Evolutionary conservation across 1,284 basidiomycete species (phyloP).

Genomic region (Anthracocystis setariae): DNA sequence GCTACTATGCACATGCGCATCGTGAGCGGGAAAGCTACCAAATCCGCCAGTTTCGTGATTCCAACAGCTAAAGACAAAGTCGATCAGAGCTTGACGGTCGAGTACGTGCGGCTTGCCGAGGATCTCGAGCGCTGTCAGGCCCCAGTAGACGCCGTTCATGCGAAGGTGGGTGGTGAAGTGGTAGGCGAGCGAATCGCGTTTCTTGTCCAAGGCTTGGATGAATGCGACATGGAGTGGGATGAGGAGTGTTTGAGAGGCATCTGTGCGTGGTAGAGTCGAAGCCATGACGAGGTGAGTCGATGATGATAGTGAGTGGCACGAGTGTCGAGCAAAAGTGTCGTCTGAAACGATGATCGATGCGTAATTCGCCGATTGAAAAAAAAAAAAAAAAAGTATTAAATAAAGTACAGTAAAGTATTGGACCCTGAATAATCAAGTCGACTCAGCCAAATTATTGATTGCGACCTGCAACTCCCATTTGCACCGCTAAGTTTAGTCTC

Average conservation of each 20-base stretch:
- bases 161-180: constrained; percentile 93
- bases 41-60: constrained; percentile 76
- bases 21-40: constrained; percentile 90
- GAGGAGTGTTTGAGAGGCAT: constrained; percentile 21
- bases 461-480: constrained; percentile 1
- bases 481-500: constrained; percentile 3
- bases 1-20: constrained; percentile 87
- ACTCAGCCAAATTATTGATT: constrained; percentile 18
- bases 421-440: constrained; percentile 27
- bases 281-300: background rate
- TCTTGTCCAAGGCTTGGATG: constrained; percentile 49
- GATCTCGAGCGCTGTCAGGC: constrained; percentile 83
- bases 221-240: constrained; percentile 44
- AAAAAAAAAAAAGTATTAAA: too few relatives aligned
- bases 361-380: constrained; percentile 4
- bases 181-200: constrained; percentile 72
- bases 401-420: too few relatives aligned
- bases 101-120: constrained; percentile 83
- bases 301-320: background rate
- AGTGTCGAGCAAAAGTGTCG: background rate
- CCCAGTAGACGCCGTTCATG: constrained; percentile 97
- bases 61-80: constrained; percentile 93
- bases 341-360: constrained; percentile 29
- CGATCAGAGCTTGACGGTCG: constrained; percentile 82
- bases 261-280: background rate